These are phyloP conservation scores for Dendrobium huoshanense DNA, from an alignment of 106 monocot genomes.

Conservation along the genomic window DNA sequence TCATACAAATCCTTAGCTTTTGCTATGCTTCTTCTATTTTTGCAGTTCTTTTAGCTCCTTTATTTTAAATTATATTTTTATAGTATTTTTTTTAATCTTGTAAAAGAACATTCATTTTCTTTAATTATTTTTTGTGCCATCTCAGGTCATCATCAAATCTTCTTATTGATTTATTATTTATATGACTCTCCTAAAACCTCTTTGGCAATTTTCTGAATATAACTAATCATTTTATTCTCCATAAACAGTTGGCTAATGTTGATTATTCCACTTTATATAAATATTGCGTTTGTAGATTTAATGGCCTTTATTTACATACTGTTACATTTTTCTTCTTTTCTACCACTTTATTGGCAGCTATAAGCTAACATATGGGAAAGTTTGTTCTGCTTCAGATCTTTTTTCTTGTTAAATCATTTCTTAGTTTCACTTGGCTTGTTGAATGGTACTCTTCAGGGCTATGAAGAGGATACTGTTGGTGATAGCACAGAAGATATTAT, in stretches of 20 bases:
- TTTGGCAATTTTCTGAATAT: neutral
- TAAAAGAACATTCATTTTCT: neutral
- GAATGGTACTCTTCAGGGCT: slow-evolving; percentile 35
- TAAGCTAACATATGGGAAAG: neutral
- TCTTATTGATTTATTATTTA: neutral
- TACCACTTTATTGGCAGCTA: neutral
- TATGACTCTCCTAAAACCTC: neutral
- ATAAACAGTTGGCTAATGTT: neutral
- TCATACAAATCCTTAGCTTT: neutral
- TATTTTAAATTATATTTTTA: neutral
- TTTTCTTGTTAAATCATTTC: neutral
- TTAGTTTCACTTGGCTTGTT: neutral
- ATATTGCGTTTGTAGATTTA: neutral
- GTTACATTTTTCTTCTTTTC: neutral
- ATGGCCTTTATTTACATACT: neutral
- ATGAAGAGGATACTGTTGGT: slow-evolving; percentile 34
- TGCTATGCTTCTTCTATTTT: neutral
- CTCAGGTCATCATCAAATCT: neutral
- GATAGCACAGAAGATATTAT: slow-evolving; percentile 10
- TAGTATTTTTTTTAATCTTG: neutral
- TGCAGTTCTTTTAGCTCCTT: neutral
- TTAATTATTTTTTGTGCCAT: neutral
- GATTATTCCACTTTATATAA: neutral
- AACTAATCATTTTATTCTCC: neutral
- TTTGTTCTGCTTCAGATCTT: neutral